phyloP scores from a whole-genome alignment of 2,329 filamentous ascomycete species.

The Trichoderma guizhouense region DNA sequence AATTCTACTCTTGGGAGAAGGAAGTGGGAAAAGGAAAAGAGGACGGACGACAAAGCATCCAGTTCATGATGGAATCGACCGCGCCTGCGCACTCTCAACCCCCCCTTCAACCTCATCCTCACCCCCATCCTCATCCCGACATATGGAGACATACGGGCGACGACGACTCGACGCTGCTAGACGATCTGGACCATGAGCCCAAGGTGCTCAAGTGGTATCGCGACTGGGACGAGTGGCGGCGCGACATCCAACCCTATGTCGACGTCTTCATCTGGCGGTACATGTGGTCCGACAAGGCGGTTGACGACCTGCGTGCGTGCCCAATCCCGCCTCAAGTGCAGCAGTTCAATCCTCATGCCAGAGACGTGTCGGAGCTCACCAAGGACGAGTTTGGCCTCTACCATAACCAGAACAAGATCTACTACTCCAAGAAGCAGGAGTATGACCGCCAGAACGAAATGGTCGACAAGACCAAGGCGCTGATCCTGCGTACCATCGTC shows the following conservation, averaged over 20 bases:
- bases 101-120: not conserved
- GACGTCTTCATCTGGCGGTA: conserved; percentile 15
- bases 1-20: not conserved
- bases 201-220: conserved; percentile 6
- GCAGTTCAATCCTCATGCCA: conserved; percentile 10
- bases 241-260: conserved; percentile 6
- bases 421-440: conserved; percentile 10
- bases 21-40: not conserved
- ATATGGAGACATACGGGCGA: conserved; percentile 10
- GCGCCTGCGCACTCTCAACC: not conserved
- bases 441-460: conserved; percentile 1
- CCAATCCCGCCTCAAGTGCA: conserved; percentile 7
- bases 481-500: conserved; percentile 1
- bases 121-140: not conserved
- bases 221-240: conserved; percentile 16
- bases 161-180: conserved; percentile 16
- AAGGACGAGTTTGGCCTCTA: conserved; percentile 6
- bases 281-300: conserved; percentile 11
- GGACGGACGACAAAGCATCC: not conserved
- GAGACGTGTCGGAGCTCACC: conserved; percentile 14
- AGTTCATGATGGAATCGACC: not conserved
- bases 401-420: conserved; percentile 8
- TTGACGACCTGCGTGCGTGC: not conserved
- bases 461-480: conserved; percentile 6
- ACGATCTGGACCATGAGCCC: conserved; percentile 3